A percentile compares a stretch with the other conserved stretches of the same genome.
Conservation (phyloP, 2,329 filamentous ascomycete species). For the Penicillium sp. region DNA sequence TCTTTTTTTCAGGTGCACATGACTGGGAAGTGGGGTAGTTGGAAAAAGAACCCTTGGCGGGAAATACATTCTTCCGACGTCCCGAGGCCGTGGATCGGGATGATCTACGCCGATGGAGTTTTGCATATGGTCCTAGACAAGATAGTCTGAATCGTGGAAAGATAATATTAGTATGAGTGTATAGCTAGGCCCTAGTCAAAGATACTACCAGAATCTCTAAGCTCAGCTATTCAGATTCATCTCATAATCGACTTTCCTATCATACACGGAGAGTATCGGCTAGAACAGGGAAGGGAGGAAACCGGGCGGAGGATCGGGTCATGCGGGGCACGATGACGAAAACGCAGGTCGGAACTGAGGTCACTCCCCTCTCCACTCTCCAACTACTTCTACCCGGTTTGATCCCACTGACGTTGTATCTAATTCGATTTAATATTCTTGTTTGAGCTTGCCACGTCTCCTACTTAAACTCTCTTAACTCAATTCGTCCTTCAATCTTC, state of each 20-base stretch:
- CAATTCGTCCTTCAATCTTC: constrained; percentile 5
- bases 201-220: background rate
- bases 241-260: background rate
- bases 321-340: constrained; percentile 27
- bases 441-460: background rate
- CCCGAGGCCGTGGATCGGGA: constrained; percentile 8
- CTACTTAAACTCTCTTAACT: constrained; percentile 4
- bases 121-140: background rate
- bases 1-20: constrained; percentile 14
- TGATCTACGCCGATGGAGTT: constrained; percentile 3
- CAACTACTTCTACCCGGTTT: constrained; percentile 24
- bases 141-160: too few species aligned
- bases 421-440: constrained; percentile 5
- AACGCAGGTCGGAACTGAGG: constrained; percentile 15
- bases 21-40: constrained; percentile 7
- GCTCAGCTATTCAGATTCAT: too few species aligned
- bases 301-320: constrained; percentile 16
- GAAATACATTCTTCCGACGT: constrained; percentile 12
- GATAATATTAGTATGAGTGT: background rate
- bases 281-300: constrained; percentile 12
- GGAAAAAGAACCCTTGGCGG: background rate
- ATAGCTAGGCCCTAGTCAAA: background rate
- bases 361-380: constrained; percentile 10
- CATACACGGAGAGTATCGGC: constrained; percentile 12
- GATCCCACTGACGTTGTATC: constrained; percentile 16